These are phyloP conservation scores for Sporormia fimetaria DNA, from an alignment of 495 filamentous ascomycete species.

Conservation along the genomic window DNA sequence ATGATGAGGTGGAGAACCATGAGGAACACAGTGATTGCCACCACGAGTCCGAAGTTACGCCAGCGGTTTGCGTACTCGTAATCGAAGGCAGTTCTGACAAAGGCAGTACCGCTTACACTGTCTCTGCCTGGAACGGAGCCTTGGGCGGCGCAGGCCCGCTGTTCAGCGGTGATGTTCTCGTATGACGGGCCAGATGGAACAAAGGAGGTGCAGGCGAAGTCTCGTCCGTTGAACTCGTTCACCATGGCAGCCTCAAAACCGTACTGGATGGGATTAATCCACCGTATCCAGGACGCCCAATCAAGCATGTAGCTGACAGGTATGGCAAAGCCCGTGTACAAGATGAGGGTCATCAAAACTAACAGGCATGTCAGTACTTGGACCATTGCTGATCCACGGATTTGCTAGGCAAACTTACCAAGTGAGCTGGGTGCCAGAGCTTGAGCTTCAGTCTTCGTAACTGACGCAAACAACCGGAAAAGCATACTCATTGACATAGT, in stretches of 20 bases:
- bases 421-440: conserved; percentile 8
- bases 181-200: conserved; percentile 11
- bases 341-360: conserved; percentile 63
- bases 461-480: conserved; percentile 57
- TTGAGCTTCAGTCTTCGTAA: conserved; percentile 5
- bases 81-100: conserved; percentile 1
- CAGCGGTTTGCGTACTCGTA: conserved; percentile 7
- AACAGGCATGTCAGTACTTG: too few species aligned
- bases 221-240: conserved; percentile 19
- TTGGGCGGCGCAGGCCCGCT: conserved; percentile 4
- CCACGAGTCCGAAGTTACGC: conserved; percentile 19
- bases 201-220: conserved; percentile 9
- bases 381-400: too few species aligned
- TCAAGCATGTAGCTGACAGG: conserved; percentile 58
- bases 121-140: conserved; percentile 2
- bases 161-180: neutral
- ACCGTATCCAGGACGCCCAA: conserved; percentile 18
- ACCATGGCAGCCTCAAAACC: conserved; percentile 16
- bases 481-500: conserved; percentile 55
- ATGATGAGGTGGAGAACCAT: conserved; percentile 34
- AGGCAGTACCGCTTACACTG: conserved; percentile 9
- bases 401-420: too few species aligned
- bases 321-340: conserved; percentile 82
- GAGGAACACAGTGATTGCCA: conserved; percentile 12
- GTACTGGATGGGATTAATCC: conserved; percentile 21